Evolutionary conservation across 2,329 filamentous ascomycete species (phyloP), one percentile per base, ranked within the genome.

Genomic region (Pochonia chlamydosporia): DNA sequence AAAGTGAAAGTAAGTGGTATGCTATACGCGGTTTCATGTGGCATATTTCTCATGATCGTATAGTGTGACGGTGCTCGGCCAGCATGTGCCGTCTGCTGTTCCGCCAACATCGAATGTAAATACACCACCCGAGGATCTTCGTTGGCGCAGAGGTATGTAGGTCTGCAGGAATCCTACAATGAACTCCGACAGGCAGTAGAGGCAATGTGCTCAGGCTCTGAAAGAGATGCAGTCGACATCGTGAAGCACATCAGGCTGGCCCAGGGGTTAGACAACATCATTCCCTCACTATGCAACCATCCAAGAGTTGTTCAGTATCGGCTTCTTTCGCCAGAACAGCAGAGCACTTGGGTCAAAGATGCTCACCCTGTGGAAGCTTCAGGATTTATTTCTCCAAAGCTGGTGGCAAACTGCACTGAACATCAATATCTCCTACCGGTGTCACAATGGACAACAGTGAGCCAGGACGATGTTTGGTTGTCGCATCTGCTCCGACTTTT

Each of bases 381-480:
- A 33, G 30, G 13, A n/a, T 4, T 6, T 14, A 2, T n/a, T n/a
- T 33, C 30, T 6, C 13, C 30, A n/a, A 6, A 13, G 16, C 10
- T 14, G 13, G 13, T 5, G 14, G 1, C 30, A n/a, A 33, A 2
- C 13, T 1, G 30, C 6, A 33, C 30, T n/a, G 26, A 28, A 3
- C 14, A 24, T 8, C 1, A 28, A 5, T 10, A 39, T 16, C 13
- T 20, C 44, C 55, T 44, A 44, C 57, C 37, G 2, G 9, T 59
- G 2, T 52, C 57, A 4, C 41, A 31, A 16, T 61, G 58, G 58
- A 59, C 56, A 1, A 36, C 6, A 1, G 44, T 57, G 11, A 47
- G 28, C 5, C 33, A 42, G 6, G 48, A 56, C 23, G 47, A 59
- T n/a, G 25, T 25, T 9, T 6, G 41, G 4, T 23, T 58, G n/a